A percentile compares a stretch with the other conserved stretches of the same genome.
Conservation (phyloP, 257 asterid species). For the Plectranthus barbatus region DNA sequence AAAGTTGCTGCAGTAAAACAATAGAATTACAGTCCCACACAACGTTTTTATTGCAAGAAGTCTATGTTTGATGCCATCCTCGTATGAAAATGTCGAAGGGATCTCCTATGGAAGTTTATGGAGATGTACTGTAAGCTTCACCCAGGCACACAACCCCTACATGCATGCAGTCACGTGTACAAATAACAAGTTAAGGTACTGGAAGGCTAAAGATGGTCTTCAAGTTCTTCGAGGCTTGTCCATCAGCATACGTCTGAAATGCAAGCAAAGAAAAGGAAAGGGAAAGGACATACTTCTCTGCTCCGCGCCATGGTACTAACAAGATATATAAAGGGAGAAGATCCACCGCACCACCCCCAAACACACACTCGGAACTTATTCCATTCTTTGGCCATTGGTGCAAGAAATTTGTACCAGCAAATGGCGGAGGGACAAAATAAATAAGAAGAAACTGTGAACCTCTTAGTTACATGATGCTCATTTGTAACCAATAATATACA, state of each 20-base stretch:
- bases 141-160: background rate
- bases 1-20: conserved; percentile 57
- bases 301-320: background rate
- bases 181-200: background rate
- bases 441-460: background rate
- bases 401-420: background rate
- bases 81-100: background rate
- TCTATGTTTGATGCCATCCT: background rate
- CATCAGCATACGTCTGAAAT: background rate
- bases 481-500: background rate
- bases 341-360: background rate
- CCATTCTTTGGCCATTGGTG: background rate
- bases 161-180: too few species aligned
- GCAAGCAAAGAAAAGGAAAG: background rate
- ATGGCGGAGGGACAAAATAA: background rate
- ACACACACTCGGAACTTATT: background rate
- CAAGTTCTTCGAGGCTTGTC: background rate
- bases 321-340: background rate
- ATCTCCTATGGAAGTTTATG: background rate
- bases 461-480: background rate
- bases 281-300: background rate
- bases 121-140: background rate
- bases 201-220: background rate
- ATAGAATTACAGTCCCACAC: conserved; percentile 5
- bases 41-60: background rate